A percentile compares a stretch with the other conserved stretches of the same genome.
phyloP scores from a whole-genome alignment of 148 eudicot species.

The Rhododendron molle region DNA sequence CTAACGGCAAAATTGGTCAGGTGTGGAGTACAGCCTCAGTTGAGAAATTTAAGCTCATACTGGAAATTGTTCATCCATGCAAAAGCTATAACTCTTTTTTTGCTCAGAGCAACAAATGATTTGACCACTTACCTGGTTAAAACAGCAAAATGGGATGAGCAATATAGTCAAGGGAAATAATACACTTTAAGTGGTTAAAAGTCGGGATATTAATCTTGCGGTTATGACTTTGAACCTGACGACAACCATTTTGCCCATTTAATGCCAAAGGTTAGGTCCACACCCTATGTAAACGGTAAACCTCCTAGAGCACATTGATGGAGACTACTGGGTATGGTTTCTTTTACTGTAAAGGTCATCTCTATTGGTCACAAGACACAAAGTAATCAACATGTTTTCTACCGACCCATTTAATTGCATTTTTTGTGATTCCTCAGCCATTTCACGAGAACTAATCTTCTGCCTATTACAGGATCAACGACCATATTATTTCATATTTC shows the following conservation, averaged over 20 bases:
- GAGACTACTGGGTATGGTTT: background rate
- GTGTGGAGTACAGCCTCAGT: conserved; percentile 3
- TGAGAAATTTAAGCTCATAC: background rate
- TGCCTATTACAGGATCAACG: background rate
- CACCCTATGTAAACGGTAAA: background rate
- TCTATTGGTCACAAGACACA: background rate
- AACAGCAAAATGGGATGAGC: background rate
- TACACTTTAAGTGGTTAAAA: background rate
- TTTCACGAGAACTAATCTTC: background rate
- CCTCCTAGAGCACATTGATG: background rate
- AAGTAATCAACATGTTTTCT: background rate
- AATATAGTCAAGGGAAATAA: background rate
- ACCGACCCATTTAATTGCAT: background rate
- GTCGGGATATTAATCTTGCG: background rate
- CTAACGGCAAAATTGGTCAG: background rate
- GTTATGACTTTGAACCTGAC: background rate
- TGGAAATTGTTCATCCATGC: background rate
- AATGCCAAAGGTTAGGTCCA: background rate
- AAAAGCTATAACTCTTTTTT: background rate
- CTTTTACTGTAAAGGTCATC: background rate
- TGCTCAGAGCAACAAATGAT: background rate
- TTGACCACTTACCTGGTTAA: background rate
- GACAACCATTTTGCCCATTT: background rate
- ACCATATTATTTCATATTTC: background rate
- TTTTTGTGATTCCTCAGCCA: background rate